Conservation (phyloP, 2,329 filamentous ascomycete species). For the Colletotrichum liriopes region DNA sequence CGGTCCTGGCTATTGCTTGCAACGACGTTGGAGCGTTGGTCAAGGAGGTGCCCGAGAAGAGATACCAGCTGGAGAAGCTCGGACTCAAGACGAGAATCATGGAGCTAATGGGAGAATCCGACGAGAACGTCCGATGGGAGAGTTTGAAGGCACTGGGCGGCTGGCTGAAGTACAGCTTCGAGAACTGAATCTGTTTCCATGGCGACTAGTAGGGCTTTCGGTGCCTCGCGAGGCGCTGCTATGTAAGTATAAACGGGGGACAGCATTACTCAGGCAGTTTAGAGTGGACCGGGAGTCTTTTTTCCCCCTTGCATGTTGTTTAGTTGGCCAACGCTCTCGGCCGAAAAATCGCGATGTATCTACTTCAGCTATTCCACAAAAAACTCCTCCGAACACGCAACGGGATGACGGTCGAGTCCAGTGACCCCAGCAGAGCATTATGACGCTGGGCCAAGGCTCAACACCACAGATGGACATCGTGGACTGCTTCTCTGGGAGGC, state of each 20-base stretch:
- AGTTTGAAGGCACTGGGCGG: constrained; percentile 85
- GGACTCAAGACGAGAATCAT: constrained; percentile 91
- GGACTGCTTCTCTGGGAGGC: constrained; percentile 21
- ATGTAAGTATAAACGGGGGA: constrained; percentile 39
- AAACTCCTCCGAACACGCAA: constrained; percentile 11
- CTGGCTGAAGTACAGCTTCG: constrained; percentile 77
- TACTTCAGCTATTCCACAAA: not conserved
- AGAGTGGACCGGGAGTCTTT: constrained; percentile 35
- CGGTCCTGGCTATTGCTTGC: constrained; percentile 92
- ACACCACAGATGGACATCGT: not conserved
- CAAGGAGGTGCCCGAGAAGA: constrained; percentile 89
- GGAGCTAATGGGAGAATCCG: constrained; percentile 92
- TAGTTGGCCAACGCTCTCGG: constrained; percentile 15
- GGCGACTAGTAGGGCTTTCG: constrained; percentile 11
- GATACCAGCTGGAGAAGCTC: constrained; percentile 84
- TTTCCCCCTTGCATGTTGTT: constrained; percentile 8
- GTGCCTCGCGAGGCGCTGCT: constrained; percentile 6
- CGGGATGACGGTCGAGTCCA: not conserved
- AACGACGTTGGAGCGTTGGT: constrained; percentile 93
- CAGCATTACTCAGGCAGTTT: constrained; percentile 41
- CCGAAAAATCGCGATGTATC: constrained; percentile 22
- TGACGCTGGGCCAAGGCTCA: constrained; percentile 23
- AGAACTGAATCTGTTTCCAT: constrained; percentile 47
- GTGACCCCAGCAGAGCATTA: constrained; percentile 1
- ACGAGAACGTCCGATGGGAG: constrained; percentile 94